Conservation (phyloP, 495 filamentous ascomycete genomes). For the Talaromyces trachyspermus region DNA sequence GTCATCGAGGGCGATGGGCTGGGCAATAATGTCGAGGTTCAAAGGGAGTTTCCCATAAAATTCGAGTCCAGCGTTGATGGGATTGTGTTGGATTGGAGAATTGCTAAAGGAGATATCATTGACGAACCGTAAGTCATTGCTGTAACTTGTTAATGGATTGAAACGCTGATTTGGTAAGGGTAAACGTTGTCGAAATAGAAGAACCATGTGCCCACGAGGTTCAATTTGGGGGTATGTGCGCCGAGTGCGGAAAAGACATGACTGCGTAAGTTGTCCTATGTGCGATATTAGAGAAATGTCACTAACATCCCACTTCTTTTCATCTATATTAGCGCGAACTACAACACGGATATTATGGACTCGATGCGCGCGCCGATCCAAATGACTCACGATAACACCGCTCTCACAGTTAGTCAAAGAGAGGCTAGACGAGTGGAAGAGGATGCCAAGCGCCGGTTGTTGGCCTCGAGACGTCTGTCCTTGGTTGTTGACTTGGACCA, state of each 20-base stretch:
- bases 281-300: too few species aligned
- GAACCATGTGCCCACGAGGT: constrained; percentile 88
- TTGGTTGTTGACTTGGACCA: constrained; percentile 96
- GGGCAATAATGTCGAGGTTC: constrained; percentile 58
- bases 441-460: constrained; percentile 73
- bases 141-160: too few species aligned
- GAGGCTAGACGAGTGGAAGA: constrained; percentile 79
- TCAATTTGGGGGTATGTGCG: constrained; percentile 86
- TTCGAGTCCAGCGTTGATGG: constrained; percentile 83
- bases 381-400: constrained; percentile 84
- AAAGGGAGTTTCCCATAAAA: constrained; percentile 61
- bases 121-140: constrained; percentile 33
- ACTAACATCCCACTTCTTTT: too few species aligned
- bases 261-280: constrained; percentile 53
- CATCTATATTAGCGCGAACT: constrained; percentile 50
- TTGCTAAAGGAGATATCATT: constrained; percentile 66
- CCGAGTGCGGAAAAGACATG: constrained; percentile 95
- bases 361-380: constrained; percentile 82
- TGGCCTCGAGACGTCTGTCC: constrained; percentile 73
- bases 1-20: constrained; percentile 67
- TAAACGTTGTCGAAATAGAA: constrained; percentile 67
- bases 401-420: constrained; percentile 61
- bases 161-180: constrained; percentile 19
- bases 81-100: constrained; percentile 63
- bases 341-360: constrained; percentile 51